Evolutionary conservation across 768 basidiomycete species (phyloP), one percentile per base, ranked within the genome.

Genomic region (Fibroporia radiculosa): DNA sequence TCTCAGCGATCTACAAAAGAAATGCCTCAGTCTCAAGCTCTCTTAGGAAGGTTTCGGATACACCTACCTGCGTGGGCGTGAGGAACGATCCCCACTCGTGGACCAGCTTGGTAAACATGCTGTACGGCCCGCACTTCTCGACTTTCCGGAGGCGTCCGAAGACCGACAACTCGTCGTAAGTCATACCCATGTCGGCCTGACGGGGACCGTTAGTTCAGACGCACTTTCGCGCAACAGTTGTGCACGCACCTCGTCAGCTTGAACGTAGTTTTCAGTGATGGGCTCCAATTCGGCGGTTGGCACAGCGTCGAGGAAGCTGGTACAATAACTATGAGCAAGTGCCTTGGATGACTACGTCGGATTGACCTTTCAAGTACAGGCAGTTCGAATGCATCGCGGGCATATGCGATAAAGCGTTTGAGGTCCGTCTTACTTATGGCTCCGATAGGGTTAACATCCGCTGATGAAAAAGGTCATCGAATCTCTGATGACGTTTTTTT

Each of bases 121-220:
- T 89, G 66, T 93, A 98, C 2, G 96, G 95, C 2, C 96, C 96
- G 61, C 91, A 93, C 67, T 98, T 98, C 56, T 96, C 93, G 31
- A 95, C 78, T 66, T 99, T 98, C 42, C 96, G 80, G 20, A 99
- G 73, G 23, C 93, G 74, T 20, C 95, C 96, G 54, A 93, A 95
- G 16, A 91, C 78, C 10, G 91, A 93, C 16, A 99, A 72, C 54
- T 98, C 96, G 54, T 97, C 87, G 58, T 97, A 98, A 0, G 95
- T 96, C 96, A 98, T 98, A 7, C 95, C 95, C 95, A 98, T 98
- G 57, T 98, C 95, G 14, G 78, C 91, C 90, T 91, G 4, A 28
- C 2, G 34, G 37, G 14, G 16, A 8, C 4, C 28, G 28, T 45
- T 11, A 11, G 24, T 14, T 41, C 23, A 22, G 13, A 25, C 10